Conservation (phyloP, 495 filamentous ascomycete species). For the Xylaria palmicola region DNA sequence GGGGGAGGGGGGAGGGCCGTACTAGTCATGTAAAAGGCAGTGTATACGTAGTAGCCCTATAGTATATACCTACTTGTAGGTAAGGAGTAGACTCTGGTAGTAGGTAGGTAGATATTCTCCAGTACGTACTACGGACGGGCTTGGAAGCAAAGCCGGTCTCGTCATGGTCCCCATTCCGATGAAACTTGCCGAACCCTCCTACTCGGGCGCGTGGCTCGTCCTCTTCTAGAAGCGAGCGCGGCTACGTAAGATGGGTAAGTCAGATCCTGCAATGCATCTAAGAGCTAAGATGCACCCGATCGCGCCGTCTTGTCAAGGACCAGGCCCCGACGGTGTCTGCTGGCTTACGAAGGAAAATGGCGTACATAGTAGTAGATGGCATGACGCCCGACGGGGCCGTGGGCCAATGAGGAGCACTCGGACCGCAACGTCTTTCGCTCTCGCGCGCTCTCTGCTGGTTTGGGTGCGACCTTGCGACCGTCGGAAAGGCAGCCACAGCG, state of each 20-base stretch:
- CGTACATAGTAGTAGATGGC: no score
- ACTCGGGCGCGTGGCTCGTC: slow-evolving; percentile 3
- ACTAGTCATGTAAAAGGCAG: no score
- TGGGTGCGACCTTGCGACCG: slow-evolving; percentile 19
- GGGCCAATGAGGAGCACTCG: slow-evolving; percentile 26
- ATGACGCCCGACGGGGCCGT: neutral
- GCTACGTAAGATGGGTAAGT: slow-evolving; percentile 24
- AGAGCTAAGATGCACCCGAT: slow-evolving; percentile 28
- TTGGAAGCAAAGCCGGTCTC: neutral
- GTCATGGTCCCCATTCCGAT: neutral
- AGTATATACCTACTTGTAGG: no score
- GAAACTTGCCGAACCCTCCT: slow-evolving; percentile 14
- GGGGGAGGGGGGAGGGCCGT: no score
- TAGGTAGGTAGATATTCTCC: neutral
- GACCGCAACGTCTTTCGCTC: slow-evolving; percentile 3
- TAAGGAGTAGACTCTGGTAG: neutral
- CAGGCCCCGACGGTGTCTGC: slow-evolving; percentile 23
- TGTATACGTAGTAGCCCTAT: no score
- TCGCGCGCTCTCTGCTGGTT: neutral
- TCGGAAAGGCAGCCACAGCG: slow-evolving; percentile 33
- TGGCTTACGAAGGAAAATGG: no score
- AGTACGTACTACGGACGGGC: neutral
- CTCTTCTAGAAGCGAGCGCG: slow-evolving; percentile 12
- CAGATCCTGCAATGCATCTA: slow-evolving; percentile 40
- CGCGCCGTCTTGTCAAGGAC: slow-evolving; percentile 32